Base-by-base conservation (phyloP, 1,284 basidiomycete species). In the Boletus semigastroideus region DNA sequence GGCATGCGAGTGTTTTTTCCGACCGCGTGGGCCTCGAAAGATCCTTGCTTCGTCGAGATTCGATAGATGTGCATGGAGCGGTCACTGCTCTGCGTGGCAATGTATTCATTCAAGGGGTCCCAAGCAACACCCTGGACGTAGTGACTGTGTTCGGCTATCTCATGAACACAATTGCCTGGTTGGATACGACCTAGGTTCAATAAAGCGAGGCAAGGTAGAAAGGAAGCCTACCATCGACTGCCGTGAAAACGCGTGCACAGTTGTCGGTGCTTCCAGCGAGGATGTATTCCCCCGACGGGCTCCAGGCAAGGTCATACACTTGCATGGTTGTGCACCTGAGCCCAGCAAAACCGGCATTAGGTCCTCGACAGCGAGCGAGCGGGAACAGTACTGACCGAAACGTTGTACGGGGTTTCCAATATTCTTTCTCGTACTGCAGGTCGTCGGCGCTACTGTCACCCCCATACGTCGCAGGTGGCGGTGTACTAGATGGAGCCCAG, bases 241-340 rank as follows among this genome's bases (percentile, higher is more conserved):
- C 78, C 19, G 85, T 82, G 71, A 91, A 94, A 49, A 98, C 86
- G 42, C 93, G 78, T 0, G 94, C 95, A 3, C 89, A 91, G 66
- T 98, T 98, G 70, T 99, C 97, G 5, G 96, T 98, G 62, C 93
- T 95, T 10, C 96, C 96, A 13, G 94, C 89, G 46, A 98, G 83
- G 53, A 99, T 82, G 59, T 92, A 95, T 61, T 96, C 92, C 42
- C 95, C 94, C 22, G 90, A 88, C 0, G 97, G 97, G 58, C 92
- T 94, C 96, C 96, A 99, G 0, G 94, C 92, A 42, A 99, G 77
- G 69, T 99, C 96, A 69, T 99, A 98, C 12, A 99, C 93, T 70
- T 98, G 94, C 81, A 94, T 93, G 13, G 85, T 86, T 1, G 91
- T 92, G 61, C 86, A 87, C 46, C 88, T 90, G 56, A 7, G 44